Evolutionary conservation across 768 basidiomycete species (phyloP), one percentile per base, ranked within the genome.

Genomic region (Leccinum disarticulatum): DNA sequence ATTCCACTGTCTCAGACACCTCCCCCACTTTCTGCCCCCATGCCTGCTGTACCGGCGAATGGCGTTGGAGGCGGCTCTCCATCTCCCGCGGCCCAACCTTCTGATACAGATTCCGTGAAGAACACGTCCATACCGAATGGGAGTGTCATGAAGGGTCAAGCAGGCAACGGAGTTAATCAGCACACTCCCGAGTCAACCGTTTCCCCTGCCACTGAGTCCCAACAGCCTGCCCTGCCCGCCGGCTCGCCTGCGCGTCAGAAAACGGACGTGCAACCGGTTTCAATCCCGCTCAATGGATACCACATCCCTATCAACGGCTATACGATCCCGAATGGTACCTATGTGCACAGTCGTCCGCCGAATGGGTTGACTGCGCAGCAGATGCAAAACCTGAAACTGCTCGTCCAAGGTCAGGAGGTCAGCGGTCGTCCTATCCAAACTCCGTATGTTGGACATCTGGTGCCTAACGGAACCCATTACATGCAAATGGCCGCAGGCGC

Each of bases 301-400:
- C 81, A 86, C 55, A 67, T 84, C 13, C 73, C 77, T 3, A 75
- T 78, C 25, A 82, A 78, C 38, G 73, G 75, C 7, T 76, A 71
- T 55, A 64, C 71, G 67, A 67, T 79, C 51, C 57, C 75, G 10
- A 77, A 73, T 52, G 64, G 73, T 6, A 68, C 70, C 54, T 73
- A 66, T 66, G 72, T 72, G 73, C 76, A 66, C 48, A 66, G 61
- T 51, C 75, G 74, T 54, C 78, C 76, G 50, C 73, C 73, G 4
- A 77, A 75, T 48, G 75, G 76, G 2, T 68, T 88, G 50, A 83
- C 77, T 35, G 59, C 75, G 19, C 87, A 88, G 60, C 86, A 87
- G 65, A 75, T 87, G 70, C 84, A 86, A 68, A 80, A 76, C 56
- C 65, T 87, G 46, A 87, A 87, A 72, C 73, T 81, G 9, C 81